A percentile compares a stretch with the other conserved stretches of the same genome.
These are phyloP conservation scores for Telopea speciosissima DNA, from an alignment of 177 flowering plant species.

Conservation along the genomic window DNA sequence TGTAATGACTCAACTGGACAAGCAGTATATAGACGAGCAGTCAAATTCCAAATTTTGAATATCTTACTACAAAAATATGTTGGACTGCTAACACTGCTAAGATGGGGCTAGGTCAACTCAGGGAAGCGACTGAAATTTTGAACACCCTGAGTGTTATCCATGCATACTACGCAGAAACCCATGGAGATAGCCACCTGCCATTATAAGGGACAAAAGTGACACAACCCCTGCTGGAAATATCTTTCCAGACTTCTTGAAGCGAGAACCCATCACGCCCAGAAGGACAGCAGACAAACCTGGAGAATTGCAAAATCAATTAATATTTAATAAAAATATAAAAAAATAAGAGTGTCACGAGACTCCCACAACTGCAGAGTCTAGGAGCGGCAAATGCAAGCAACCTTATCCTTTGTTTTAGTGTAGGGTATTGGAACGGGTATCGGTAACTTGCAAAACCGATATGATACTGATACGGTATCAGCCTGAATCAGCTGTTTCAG, in stretches of 20 bases:
- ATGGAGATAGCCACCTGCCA: slow-evolving; percentile 78
- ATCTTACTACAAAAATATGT: too few species aligned
- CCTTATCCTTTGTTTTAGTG: too few species aligned
- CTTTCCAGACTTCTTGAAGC: slow-evolving; percentile 59
- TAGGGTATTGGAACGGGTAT: too few species aligned
- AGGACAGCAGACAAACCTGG: slow-evolving; percentile 61
- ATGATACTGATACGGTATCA: too few species aligned
- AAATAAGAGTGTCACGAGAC: too few species aligned
- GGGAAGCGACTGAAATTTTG: not conserved
- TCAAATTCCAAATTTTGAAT: not conserved
- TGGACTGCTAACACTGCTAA: not conserved
- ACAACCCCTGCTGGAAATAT: slow-evolving; percentile 78
- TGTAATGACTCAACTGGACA: too few species aligned
- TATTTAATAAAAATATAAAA: too few species aligned
- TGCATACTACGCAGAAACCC: slow-evolving; percentile 55
- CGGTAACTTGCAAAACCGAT: too few species aligned
- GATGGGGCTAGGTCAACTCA: not conserved
- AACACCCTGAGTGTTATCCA: slow-evolving; percentile 9
- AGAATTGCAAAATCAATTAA: not conserved
- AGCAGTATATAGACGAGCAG: not conserved
- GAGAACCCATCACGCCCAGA: slow-evolving; percentile 69
- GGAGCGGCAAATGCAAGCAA: too few species aligned
- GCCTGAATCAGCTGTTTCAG: too few species aligned
- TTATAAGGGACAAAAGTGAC: slow-evolving; percentile 57
- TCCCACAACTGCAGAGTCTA: too few species aligned